Evolutionary conservation across 169 alveolate genomes (phyloP).

Genomic region (Theileria luwenshuni): DNA sequence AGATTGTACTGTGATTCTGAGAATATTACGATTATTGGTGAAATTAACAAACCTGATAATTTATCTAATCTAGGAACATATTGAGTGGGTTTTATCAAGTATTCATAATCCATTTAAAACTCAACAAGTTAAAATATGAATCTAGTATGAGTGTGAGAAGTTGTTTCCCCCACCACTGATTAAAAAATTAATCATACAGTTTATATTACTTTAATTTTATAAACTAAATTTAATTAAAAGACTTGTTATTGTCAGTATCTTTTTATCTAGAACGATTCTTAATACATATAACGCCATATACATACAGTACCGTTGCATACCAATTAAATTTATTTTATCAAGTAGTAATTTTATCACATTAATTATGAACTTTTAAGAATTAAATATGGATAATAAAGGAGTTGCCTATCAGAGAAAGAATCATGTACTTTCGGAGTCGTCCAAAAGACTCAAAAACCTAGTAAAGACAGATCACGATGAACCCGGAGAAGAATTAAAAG

Average conservation of each 20-base stretch:
- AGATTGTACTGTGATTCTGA: conserved; percentile 23
- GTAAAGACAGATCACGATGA: conserved; percentile 60
- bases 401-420: conserved; percentile 65
- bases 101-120: conserved; percentile 18
- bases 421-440: conserved; percentile 48
- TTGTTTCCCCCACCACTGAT: conserved; percentile 6
- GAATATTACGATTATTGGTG: background rate
- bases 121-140: background rate
- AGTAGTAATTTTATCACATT: too few relatives aligned
- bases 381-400: conserved; percentile 28
- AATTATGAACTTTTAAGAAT: too few relatives aligned
- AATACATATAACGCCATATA: too few relatives aligned
- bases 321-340: too few relatives aligned
- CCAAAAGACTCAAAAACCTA: conserved; percentile 47
- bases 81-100: conserved; percentile 16
- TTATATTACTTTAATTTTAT: background rate
- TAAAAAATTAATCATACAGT: background rate
- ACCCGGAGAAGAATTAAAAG: conserved; percentile 14
- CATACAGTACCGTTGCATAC: too few relatives aligned
- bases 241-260: background rate
- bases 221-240: background rate
- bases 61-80: conserved; percentile 1
- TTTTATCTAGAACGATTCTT: too few relatives aligned
- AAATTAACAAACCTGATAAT: conserved; percentile 24
- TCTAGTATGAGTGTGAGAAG: background rate